A percentile compares a stretch with the other conserved stretches of the same genome.
These are phyloP conservation scores for Syncephalastrum contaminatum DNA, from an alignment of 371 early-diverging fungal species.

Conservation along the genomic window DNA sequence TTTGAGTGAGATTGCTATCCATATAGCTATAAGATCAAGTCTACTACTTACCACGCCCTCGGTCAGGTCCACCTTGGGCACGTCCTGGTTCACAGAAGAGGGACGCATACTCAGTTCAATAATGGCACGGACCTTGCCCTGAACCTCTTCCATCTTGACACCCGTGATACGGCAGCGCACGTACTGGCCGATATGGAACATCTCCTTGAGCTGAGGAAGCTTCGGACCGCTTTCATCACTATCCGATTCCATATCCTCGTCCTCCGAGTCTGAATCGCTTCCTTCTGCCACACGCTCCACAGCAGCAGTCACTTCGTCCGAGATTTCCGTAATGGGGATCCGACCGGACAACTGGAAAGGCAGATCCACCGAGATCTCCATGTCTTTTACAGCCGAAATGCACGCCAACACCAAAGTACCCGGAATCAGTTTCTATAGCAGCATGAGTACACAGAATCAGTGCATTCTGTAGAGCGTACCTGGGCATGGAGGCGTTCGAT, in stretches of 20 bases:
- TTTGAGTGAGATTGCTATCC: neutral
- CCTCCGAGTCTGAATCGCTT: conserved; percentile 40
- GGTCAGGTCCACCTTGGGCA: conserved; percentile 53
- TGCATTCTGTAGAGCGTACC: too few relatives aligned
- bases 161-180: conserved; percentile 62
- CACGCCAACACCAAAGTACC: conserved; percentile 79
- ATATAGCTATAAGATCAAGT: neutral
- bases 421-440: conserved; percentile 57
- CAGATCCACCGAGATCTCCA: conserved; percentile 75
- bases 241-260: conserved; percentile 15
- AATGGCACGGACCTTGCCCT: conserved; percentile 40
- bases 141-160: conserved; percentile 40
- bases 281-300: conserved; percentile 69
- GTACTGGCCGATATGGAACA: conserved; percentile 76
- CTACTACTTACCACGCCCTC: conserved; percentile 56
- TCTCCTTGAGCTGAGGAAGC: conserved; percentile 57
- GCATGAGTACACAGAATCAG: too few relatives aligned
- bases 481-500: too few relatives aligned
- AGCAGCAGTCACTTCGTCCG: conserved; percentile 55
- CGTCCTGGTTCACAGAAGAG: conserved; percentile 56
- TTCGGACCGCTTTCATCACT: conserved; percentile 13
- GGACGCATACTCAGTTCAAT: conserved; percentile 77
- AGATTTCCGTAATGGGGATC: conserved; percentile 80
- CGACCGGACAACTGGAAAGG: conserved; percentile 78
- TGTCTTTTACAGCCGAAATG: conserved; percentile 76